Base-by-base conservation (phyloP, 1,284 basidiomycete genomes). In the Irpex rosettiformis region DNA sequence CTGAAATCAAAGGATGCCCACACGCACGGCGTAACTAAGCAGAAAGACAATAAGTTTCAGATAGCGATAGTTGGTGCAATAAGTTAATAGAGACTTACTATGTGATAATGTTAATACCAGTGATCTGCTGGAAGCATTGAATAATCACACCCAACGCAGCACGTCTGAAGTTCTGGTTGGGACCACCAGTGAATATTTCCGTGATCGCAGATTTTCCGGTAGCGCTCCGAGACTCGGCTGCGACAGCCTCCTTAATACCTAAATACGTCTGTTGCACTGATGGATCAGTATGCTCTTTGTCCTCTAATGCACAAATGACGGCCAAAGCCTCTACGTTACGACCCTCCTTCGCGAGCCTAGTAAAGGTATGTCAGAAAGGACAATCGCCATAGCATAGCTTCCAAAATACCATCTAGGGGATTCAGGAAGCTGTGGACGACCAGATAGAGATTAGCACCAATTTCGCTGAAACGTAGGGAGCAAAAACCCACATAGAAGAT, bases 61-160 rank as follows among this genome's bases (percentile, higher is more conserved):
- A 40, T 22, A 37, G 21, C 27, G 24, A 27, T 4, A 43, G 45
- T 6, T 52, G 22, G 49, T n/a, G n/a, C n/a, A n/a, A n/a, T 4
- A 11, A 40, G 43, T 16, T 22, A 42, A 25, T 16, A 28, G 48
- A 33, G 8, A 76, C 79, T 56, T 73, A 86, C 72, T 88, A 88
- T 8, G 85, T 88, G 64, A 89, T 84, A 10, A 89, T 62, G 63
- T 90, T 90, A 66, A 82, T 81, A 29, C 79, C 81, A 13, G 81
- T 81, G 27, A 88, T 82, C 68, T 90, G 88, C 69, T 90, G 86
- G 73, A 89, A 88, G 65, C 83, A 84, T 64, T 89, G 88, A 52
- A 81, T 79, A 54, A 82, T 74, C 56, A 88, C 73, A 4, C 80
- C 88, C 21, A 89, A 71, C 54, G 76, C 70, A 10, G 82, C 78